These are phyloP conservation scores for Tuber magnatum DNA, from an alignment of 495 filamentous ascomycete species.

Conservation along the genomic window DNA sequence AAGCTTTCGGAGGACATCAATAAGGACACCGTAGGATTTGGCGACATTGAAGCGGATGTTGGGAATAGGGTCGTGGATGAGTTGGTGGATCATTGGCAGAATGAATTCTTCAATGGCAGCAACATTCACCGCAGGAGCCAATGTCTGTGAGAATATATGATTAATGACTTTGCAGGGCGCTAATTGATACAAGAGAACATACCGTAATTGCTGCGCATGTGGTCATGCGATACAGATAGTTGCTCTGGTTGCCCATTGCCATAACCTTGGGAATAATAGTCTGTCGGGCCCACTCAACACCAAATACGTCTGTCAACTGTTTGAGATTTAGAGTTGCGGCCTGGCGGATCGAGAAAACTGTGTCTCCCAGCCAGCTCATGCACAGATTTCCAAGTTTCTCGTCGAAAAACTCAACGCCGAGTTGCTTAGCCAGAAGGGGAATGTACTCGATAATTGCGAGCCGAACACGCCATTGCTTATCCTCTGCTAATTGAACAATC, in stretches of 20 bases:
- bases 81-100: constrained; percentile 88
- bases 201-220: constrained; percentile 97
- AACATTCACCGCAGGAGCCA: constrained; percentile 83
- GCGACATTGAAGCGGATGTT: constrained; percentile 99
- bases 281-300: constrained; percentile 93
- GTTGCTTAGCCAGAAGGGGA: constrained; percentile 86
- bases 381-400: constrained; percentile 90
- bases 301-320: constrained; percentile 97
- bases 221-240: constrained; percentile 98
- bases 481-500: constrained; percentile 95
- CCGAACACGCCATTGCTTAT: constrained; percentile 98
- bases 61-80: constrained; percentile 87
- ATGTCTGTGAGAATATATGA: constrained; percentile 55
- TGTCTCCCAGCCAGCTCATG: constrained; percentile 99
- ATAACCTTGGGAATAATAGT: constrained; percentile 98
- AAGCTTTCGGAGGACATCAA: constrained; percentile 79
- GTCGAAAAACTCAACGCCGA: constrained; percentile 97
- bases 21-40: constrained; percentile 86
- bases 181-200: constrained; percentile 43
- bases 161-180: neutral
- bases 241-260: constrained; percentile 93
- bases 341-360: constrained; percentile 95
- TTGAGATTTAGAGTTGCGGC: constrained; percentile 94
- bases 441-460: constrained; percentile 99
- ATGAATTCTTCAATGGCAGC: constrained; percentile 88